These are phyloP conservation scores for Candida buenavistaensis DNA, from an alignment of 1,139 yeast species.

Conservation along the genomic window DNA sequence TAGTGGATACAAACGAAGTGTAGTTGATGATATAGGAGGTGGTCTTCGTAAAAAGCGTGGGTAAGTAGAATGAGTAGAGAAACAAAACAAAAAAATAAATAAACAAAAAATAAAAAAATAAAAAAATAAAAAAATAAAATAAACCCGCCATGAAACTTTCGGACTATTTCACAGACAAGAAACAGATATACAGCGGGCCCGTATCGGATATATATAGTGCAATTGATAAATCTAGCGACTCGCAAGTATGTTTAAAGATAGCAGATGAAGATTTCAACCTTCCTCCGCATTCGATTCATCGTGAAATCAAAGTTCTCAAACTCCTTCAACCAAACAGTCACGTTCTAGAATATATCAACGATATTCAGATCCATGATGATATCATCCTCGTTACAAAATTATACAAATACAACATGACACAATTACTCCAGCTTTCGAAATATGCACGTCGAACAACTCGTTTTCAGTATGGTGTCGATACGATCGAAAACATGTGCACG, in stretches of 20 bases:
- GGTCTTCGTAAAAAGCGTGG: conserved; percentile 5
- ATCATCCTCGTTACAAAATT: conserved; percentile 33
- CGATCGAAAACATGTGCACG: conserved; percentile 1
- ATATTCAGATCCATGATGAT: conserved; percentile 33
- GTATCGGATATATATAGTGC: conserved; percentile 36
- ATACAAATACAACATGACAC: conserved; percentile 29
- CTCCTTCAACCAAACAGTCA: conserved; percentile 18
- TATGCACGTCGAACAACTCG: conserved; percentile 15
- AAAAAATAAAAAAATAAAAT: neutral
- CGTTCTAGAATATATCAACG: conserved; percentile 25
- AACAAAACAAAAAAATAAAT: neutral
- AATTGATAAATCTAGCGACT: conserved; percentile 14
- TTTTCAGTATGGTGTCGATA: conserved; percentile 4
- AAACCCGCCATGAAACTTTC: conserved; percentile 9
- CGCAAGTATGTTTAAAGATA: conserved; percentile 34
- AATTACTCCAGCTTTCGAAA: conserved; percentile 19
- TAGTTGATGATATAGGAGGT: conserved; percentile 5
- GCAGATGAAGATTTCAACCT: conserved; percentile 38
- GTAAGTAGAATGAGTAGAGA: neutral
- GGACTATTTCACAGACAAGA: conserved; percentile 19
- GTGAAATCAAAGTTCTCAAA: conserved; percentile 32
- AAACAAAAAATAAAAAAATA: neutral
- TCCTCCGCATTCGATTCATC: conserved; percentile 40
- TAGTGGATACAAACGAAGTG: conserved; percentile 3
- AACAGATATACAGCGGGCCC: conserved; percentile 35